Evolutionary conservation across 1,139 yeast species (phyloP), one percentile per base, ranked within the genome.

Genomic region (Debaryomyces udenii): DNA sequence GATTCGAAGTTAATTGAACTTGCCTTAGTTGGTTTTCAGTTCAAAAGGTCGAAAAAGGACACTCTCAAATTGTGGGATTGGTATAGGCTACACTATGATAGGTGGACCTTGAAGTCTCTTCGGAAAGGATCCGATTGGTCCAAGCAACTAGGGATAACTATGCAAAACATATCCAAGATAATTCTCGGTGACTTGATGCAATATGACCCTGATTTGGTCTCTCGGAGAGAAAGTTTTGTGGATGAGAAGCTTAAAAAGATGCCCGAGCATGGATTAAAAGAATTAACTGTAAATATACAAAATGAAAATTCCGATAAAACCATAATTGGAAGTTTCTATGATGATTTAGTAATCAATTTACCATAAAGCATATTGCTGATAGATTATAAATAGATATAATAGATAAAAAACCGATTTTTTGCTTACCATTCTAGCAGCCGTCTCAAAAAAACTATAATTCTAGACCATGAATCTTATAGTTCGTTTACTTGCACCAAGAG

Each of bases 1-100:
- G 83, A 79, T 47, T 66, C 77, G 3, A 68, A 68, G 33, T 60
- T 77, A 53, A 73, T 81, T 32, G 88, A 81, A 52, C 55, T 76
- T 40, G 80, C 78, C 0, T 59, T 83, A 11, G 55, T 80, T 32
- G 88, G 88, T 3, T 66, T 78, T 48, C 61, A 60, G 39, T 66
- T 55, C 49, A 57, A 61, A 41, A 38, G 48, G 14, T 42, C 47
- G 9, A 45, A 39, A 13, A 42, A 47, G 5, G 44, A 46, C 9
- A 61, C 49, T 38, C 39, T 57, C 20, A 48, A 48, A 39, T 53
- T 81, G 5, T 81, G 82, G 78, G 60, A 68, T 9, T 82, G 87
- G 86, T 81, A 73, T 56, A 61, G 54, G 29, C 54, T 72, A 37
- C 70, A 81, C 50, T 80, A 73, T 52, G 76, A 75, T 39, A 59